Conservation (phyloP, 352 stramenopile genomes). For the Pythium phragmitis region DNA sequence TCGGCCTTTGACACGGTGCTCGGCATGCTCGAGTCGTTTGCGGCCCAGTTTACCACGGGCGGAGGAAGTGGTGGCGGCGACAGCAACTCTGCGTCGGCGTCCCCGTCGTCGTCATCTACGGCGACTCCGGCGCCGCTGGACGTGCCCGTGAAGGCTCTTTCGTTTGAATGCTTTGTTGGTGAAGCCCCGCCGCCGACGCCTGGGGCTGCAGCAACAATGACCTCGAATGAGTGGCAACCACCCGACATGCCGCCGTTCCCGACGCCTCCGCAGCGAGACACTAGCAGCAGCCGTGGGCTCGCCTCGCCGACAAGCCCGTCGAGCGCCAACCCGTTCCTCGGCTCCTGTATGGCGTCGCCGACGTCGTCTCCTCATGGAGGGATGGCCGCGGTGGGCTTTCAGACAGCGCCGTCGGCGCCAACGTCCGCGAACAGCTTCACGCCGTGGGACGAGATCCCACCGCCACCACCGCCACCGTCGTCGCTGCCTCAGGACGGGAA, state of each 20-base stretch:
- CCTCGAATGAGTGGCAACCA: background rate
- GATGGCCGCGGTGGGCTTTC: slow-evolving; percentile 1
- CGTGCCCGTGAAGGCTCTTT: slow-evolving; percentile 43
- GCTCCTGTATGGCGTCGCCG: background rate
- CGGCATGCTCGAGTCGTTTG: slow-evolving; percentile 44
- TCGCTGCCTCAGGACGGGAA: slow-evolving; percentile 19
- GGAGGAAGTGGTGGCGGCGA: background rate
- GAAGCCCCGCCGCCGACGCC: slow-evolving; percentile 14
- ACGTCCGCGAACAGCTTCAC: slow-evolving; percentile 18
- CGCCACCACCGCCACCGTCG: slow-evolving; percentile 28
- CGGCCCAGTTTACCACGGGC: slow-evolving; percentile 14
- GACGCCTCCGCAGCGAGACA: background rate
- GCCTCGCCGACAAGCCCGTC: slow-evolving; percentile 12
- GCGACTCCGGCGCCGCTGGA: background rate
- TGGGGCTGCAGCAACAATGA: background rate
- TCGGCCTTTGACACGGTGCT: slow-evolving; percentile 43
- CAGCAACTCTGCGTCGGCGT: background rate
- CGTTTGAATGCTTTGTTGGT: slow-evolving; percentile 69
- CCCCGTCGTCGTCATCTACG: background rate
- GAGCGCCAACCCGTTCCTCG: slow-evolving; percentile 9
- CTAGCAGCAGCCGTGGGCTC: background rate
- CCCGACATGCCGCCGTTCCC: slow-evolving; percentile 19
- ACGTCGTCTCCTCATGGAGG: background rate
- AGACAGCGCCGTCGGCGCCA: slow-evolving; percentile 16
- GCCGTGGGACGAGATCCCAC: slow-evolving; percentile 42